Percentiles rank a stretch among this genome's conserved stretches.
These are phyloP conservation scores for Adansonia madagascariensis DNA, from an alignment of 441 rosid species.

Conservation along the genomic window DNA sequence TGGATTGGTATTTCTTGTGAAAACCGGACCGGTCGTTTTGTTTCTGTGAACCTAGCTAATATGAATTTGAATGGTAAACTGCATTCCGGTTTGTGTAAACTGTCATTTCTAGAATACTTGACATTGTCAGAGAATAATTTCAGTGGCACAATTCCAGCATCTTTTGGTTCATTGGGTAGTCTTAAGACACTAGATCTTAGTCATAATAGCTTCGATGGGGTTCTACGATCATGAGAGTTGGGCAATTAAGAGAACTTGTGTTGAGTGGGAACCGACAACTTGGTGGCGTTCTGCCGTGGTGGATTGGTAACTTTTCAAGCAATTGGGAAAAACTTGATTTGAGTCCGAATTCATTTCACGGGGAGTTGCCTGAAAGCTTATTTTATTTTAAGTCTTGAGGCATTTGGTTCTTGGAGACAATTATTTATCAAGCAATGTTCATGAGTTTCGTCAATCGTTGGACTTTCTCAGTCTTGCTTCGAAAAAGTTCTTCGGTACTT, in stretches of 20 bases:
- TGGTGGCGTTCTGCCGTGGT: conserved; percentile 63
- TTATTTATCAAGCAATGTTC: conserved; percentile 52
- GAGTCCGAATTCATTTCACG: conserved; percentile 66
- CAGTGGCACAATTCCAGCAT: conserved; percentile 60
- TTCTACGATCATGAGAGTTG: conserved; percentile 50
- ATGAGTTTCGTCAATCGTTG: conserved; percentile 66
- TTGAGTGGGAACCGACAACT: conserved; percentile 60
- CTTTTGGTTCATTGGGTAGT: conserved; percentile 55
- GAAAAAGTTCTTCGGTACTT: conserved; percentile 72
- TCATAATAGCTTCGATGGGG: conserved; percentile 57
- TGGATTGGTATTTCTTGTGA: conserved; percentile 75
- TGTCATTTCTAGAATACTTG: conserved; percentile 56
- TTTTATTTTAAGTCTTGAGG: conserved; percentile 50
- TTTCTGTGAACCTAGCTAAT: conserved; percentile 58
- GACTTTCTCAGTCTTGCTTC: conserved; percentile 68
- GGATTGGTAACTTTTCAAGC: conserved; percentile 68
- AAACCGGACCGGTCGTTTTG: conserved; percentile 59
- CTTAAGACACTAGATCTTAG: conserved; percentile 73
- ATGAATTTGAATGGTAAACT: conserved; percentile 64
- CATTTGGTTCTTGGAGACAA: conserved; percentile 69
- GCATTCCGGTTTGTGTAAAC: conserved; percentile 61
- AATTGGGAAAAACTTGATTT: conserved; percentile 66
- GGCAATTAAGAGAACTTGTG: conserved; percentile 57
- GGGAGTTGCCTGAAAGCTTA: conserved; percentile 66
- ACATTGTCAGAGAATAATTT: conserved; percentile 61